Evolutionary conservation across 805 yeast species (phyloP), one percentile per base, ranked within the genome.

Genomic region (Diddensiella transvaalensis): DNA sequence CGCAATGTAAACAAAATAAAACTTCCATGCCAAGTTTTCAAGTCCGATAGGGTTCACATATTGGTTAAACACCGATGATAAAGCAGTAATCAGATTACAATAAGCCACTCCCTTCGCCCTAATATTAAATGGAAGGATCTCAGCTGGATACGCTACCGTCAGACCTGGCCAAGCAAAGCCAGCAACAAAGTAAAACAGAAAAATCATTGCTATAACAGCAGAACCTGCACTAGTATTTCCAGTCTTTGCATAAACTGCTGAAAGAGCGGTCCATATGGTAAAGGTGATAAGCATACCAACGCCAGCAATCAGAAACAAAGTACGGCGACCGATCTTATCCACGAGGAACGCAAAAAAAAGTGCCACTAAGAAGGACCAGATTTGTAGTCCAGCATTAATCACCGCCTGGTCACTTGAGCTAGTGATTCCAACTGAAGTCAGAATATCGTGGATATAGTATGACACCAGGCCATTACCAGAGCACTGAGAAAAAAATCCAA

Each of bases 161-260:
- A 87, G 79, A 2, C 96, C 95, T 6, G 96, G 96, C 93, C 95
- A 88, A 48, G 88, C 81, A 58, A 79, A 79, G 17, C 95, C 96
- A 66, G 88, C 88, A 44, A 66, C 63, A 1, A 91, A 83, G 60
- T 86, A 87, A 68, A 2, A 87, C 95, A 35, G 86, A 93, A 48
- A 79, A 62, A 22, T 71, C 69, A 18, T 91, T 82, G 4, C 62
- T 35, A 50, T 47, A 6, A 62, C 61, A n/a, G 39, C 44, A 26
- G 40, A 17, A 3, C 40, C 45, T 10, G 21, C 19, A 33, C 26
- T 45, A 4, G 38, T 15, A 21, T 32, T 46, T 24, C 10, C 15
- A 8, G 21, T 44, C 21, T 40, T 3, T 22, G 26, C 15, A 21
- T 38, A 18, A 11, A 40, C 39, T 11, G 37, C 37, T 5, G 44